A percentile compares a stretch with the other conserved stretches of the same genome.
phyloP scores from a whole-genome alignment of 192 early-diverging fungal species.

The Podila clonocystis region DNA sequence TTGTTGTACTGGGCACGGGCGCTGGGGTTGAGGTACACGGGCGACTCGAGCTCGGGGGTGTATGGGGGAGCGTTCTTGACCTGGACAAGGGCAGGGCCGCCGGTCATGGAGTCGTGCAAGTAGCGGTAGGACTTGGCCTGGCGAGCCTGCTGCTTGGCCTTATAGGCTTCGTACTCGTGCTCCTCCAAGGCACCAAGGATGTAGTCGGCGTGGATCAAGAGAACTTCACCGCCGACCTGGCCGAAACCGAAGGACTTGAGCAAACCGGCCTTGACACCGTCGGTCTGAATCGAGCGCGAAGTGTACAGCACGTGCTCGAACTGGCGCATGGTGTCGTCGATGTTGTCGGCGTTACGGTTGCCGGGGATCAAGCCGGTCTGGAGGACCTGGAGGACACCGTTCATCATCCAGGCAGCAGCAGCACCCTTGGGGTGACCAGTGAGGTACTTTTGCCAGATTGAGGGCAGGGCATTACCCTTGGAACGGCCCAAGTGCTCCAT shows the following conservation, averaged over 20 bases:
- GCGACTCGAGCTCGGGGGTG: conserved; percentile 78
- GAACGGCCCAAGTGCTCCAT: conserved; percentile 87
- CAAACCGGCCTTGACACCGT: conserved; percentile 89
- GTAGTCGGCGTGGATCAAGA: conserved; percentile 90
- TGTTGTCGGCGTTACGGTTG: conserved; percentile 92
- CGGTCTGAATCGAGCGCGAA: conserved; percentile 86
- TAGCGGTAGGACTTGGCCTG: conserved; percentile 88
- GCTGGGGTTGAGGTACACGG: conserved; percentile 89
- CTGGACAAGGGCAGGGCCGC: conserved; percentile 82
- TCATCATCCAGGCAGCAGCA: conserved; percentile 97
- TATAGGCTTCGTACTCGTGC: conserved; percentile 76
- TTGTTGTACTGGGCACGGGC: conserved; percentile 85
- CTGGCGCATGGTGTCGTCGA: conserved; percentile 75
- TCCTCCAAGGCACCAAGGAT: conserved; percentile 79
- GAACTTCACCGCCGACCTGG: conserved; percentile 91
- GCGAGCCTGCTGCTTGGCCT: conserved; percentile 71
- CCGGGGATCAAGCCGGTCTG: conserved; percentile 90
- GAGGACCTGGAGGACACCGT: conserved; percentile 88
- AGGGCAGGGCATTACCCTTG: conserved; percentile 80
- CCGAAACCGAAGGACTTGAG: conserved; percentile 97
- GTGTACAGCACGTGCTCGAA: conserved; percentile 88
- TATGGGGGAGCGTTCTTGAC: conserved; percentile 91
- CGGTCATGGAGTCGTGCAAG: conserved; percentile 89
- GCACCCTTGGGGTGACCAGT: conserved; percentile 98
- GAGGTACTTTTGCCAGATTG: conserved; percentile 92